Percentiles rank a stretch among this genome's conserved stretches.
phyloP scores from a whole-genome alignment of 352 stramenopile species.

The Globisporangium carolinianum region DNA sequence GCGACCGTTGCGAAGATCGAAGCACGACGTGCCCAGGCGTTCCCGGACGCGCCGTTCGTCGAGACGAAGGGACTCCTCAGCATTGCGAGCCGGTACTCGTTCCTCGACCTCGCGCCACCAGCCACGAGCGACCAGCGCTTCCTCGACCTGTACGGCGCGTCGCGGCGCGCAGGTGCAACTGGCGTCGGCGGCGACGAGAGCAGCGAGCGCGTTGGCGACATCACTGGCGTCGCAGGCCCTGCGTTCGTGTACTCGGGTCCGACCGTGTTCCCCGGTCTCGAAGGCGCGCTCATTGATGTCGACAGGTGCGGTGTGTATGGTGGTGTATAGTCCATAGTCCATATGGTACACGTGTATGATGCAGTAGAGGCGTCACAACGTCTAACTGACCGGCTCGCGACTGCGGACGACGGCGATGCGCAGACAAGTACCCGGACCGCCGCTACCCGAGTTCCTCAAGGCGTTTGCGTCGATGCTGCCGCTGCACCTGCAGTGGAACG shows the following conservation, averaged over 20 bases:
- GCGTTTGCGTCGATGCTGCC: constrained; percentile 78
- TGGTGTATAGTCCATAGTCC: background rate
- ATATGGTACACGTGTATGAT: too few relatives aligned
- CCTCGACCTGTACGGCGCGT: constrained; percentile 70
- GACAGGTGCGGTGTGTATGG: constrained; percentile 26
- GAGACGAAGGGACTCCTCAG: constrained; percentile 78
- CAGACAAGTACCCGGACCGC: constrained; percentile 65
- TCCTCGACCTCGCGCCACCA: constrained; percentile 59
- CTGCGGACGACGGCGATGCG: too few relatives aligned
- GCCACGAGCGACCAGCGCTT: constrained; percentile 64
- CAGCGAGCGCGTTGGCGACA: constrained; percentile 15
- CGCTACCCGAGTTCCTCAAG: constrained; percentile 80
- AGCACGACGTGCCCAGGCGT: constrained; percentile 65
- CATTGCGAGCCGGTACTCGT: constrained; percentile 77
- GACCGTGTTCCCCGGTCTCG: constrained; percentile 16
- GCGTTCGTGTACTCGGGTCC: constrained; percentile 9
- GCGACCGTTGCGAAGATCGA: constrained; percentile 80
- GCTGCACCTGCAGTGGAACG: constrained; percentile 79
- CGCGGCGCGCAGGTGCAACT: constrained; percentile 14
- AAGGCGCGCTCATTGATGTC: constrained; percentile 28
- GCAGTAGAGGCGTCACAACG: too few relatives aligned
- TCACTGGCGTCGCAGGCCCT: background rate
- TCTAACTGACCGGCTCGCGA: too few relatives aligned
- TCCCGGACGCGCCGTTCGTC: constrained; percentile 67
- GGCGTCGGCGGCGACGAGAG: constrained; percentile 17